These are phyloP conservation scores for Fusarium compactum DNA, from an alignment of 2,329 filamentous ascomycete species.

Conservation along the genomic window DNA sequence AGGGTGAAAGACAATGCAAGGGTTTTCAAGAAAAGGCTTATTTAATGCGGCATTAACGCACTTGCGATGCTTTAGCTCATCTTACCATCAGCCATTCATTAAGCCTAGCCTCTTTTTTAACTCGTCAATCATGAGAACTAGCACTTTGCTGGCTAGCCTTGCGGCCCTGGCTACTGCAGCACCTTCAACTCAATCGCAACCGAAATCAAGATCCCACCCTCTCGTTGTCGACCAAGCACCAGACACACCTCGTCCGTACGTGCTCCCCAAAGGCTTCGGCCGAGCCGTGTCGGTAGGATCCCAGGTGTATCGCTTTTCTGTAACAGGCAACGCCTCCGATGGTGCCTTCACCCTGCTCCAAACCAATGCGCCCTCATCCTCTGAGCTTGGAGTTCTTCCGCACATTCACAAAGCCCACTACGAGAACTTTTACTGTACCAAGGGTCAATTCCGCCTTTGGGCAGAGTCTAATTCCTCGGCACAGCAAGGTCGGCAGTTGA, in stretches of 20 bases:
- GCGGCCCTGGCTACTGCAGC: not conserved
- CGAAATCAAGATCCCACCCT: not conserved
- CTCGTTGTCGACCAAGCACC: not conserved
- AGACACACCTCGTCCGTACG: not conserved
- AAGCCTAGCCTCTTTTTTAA: not conserved
- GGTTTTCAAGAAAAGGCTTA: not conserved
- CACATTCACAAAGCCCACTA: constrained; percentile 1
- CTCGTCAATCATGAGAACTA: not conserved
- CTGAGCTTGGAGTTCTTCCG: constrained; percentile 1
- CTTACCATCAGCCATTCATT: not conserved
- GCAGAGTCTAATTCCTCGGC: not conserved
- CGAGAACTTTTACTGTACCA: constrained; percentile 4
- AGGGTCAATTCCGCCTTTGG: constrained; percentile 1
- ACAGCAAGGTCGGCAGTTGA: constrained; percentile 2
- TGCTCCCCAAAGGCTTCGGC: not conserved
- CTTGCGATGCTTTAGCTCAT: not conserved
- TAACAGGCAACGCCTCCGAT: constrained; percentile 1
- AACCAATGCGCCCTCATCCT: constrained; percentile 3
- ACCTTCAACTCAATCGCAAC: not conserved
- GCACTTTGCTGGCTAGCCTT: not conserved
- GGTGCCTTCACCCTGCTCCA: constrained; percentile 5
- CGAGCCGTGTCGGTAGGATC: constrained; percentile 3
- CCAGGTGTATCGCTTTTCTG: not conserved
- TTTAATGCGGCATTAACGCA: not conserved
- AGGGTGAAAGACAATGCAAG: not conserved